phyloP scores from a whole-genome alignment of 2,329 filamentous ascomycete genomes.

The Neonectria sp. region DNA sequence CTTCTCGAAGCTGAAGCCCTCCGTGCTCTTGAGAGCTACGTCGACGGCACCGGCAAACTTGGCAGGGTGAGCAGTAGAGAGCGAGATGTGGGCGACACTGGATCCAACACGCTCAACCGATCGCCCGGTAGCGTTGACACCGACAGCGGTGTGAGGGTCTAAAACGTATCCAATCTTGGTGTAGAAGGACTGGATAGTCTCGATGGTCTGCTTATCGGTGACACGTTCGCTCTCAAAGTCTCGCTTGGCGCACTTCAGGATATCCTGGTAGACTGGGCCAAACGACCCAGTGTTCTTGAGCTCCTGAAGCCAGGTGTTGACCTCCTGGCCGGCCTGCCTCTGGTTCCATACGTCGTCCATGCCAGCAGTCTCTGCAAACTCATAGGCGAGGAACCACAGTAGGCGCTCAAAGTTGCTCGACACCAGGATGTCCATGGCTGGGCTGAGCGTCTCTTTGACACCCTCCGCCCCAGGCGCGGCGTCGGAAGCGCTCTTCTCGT shows the following conservation, averaged over 20 bases:
- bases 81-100: slow-evolving; percentile 80
- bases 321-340: slow-evolving; percentile 81
- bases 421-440: slow-evolving; percentile 98
- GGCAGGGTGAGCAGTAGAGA: slow-evolving; percentile 95
- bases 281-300: slow-evolving; percentile 89
- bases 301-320: slow-evolving; percentile 82
- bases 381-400: slow-evolving; percentile 91
- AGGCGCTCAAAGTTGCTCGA: slow-evolving; percentile 97
- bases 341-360: slow-evolving; percentile 78
- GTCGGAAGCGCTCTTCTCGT: slow-evolving; percentile 84
- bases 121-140: slow-evolving; percentile 81
- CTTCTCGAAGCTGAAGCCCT: slow-evolving; percentile 81
- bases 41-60: slow-evolving; percentile 94
- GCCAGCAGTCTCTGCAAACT: slow-evolving; percentile 71
- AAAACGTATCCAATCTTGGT: slow-evolving; percentile 81
- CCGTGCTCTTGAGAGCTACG: slow-evolving; percentile 78
- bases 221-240: slow-evolving; percentile 88
- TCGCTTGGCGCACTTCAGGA: slow-evolving; percentile 78
- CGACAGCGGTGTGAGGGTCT: slow-evolving; percentile 94
- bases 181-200: slow-evolving; percentile 73
- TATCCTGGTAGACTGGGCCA: slow-evolving; percentile 78
- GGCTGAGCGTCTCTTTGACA: slow-evolving; percentile 88
- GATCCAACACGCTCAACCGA: slow-evolving; percentile 71
- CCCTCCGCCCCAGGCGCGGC: slow-evolving; percentile 72
- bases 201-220: slow-evolving; percentile 76